Base-by-base conservation (phyloP, 139 green algal genomes). In the Yamagishiella unicocca region DNA sequence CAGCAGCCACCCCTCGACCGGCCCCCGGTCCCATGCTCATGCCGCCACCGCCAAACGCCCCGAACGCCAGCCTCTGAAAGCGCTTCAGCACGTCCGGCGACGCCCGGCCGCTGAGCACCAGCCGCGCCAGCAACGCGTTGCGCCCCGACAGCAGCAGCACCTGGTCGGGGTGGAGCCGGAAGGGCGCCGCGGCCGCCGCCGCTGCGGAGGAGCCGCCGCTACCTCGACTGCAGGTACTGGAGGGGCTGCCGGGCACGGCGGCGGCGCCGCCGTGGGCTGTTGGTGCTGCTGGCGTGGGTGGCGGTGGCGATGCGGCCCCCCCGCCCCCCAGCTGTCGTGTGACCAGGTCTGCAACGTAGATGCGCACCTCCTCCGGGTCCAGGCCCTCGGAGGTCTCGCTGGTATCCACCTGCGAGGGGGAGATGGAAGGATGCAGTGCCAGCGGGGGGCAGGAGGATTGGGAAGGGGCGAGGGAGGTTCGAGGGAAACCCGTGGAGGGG, bases 61-160 rank as follows among this genome's bases (percentile, higher is more conserved):
- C 95, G 76, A 97, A 97, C 3, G 93, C 94, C 19, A 93, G 77
- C 24, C 88, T 68, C 0, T 64, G 42, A 74, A 97, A 97, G 40
- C 86, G 84, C 29, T 62, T 50, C 0, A 70, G 24, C 1, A 88
- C 84, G 54, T 93, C 92, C 0, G 78, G 38, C n/a, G 46, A 58
- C 3, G 90, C 90, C 7, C 80, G 71, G 29, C 83, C 82, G 29
- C 43, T 19, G 42, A 96, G 92, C 72, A 96, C 88, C 37, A 96
- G 90, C 53, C 95, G 92, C 3, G 93, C 88, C 42, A 95, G 89
- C 68, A 96, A 90, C 6, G 94, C 95, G 29, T 96, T 93, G 58
- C 92, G 93, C 0, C 92, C 93, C 0, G 92, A 96, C 31, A 96
- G 45, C 83, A 96, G 90, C 80, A 97, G 76, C 10, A 96, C 95